Base-by-base conservation (phyloP, 805 yeast genomes). In the Pichia nakasei region DNA sequence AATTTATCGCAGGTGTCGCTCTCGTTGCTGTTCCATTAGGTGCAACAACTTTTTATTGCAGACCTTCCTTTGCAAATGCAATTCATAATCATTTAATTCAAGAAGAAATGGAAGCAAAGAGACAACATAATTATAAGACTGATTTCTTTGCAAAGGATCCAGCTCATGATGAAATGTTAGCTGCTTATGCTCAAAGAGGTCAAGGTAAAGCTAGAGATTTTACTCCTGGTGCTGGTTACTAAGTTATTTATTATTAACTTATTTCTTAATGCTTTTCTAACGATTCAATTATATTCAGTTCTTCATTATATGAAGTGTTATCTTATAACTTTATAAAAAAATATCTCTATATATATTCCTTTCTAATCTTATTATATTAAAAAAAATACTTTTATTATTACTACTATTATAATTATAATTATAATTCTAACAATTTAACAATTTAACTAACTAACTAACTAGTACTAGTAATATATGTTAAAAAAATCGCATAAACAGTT, bases 31-130 rank as follows among this genome's bases (percentile, higher is more conserved):
- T 57, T 37, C 66, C 66, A 40, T 40, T 60, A 29, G 48, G 49
- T 29, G 40, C 54, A 7, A 52, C 61, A 6, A 52, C 61, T 1
- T 29, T 45, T 11, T 44, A 49, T 18, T 56, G 59, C 20, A 61
- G 66, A 55, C 67, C 67, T 35, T 56, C 63, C 2, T 63, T 61
- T 47, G 62, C 66, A 8, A 63, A 63, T 41, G 63, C 65, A 7
- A 61, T 63, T 48, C 51, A 59, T 41, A 54, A 54, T 20, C 60
- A 61, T 41, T 48, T 63, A 22, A 57, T 58, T 29, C 66, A 60
- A 48, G 65, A 63, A 48, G 52, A 49, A 45, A 44, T 56, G 38
- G 64, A 62, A 45, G 53, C 55, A 18, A 45, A 48, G 42, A 58
- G 53, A 47, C 35, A 41, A n/a, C 64, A 63, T 34, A 38, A 50